These are phyloP conservation scores for Rosa lucieae DNA, from an alignment of 306 rosid genomes.

Conservation along the genomic window DNA sequence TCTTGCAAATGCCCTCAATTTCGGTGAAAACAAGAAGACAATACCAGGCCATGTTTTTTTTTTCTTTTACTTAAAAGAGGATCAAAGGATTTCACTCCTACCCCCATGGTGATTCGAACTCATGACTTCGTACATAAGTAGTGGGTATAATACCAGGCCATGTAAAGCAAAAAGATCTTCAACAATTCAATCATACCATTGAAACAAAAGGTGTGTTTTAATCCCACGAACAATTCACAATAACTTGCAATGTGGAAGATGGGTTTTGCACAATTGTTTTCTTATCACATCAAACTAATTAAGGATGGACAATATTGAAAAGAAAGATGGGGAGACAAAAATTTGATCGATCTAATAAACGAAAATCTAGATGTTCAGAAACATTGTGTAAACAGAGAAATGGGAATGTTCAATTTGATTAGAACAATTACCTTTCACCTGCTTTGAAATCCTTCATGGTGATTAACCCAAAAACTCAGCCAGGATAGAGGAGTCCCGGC, in stretches of 20 bases:
- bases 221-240: not conserved
- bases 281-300: not conserved
- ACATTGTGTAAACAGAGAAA: not conserved
- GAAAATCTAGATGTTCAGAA: not conserved
- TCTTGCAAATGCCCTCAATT: not conserved
- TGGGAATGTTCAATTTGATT: not conserved
- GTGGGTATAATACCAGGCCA: not conserved
- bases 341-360: not conserved
- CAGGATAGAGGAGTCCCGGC: slow-evolving; percentile 2
- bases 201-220: not conserved
- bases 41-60: not conserved
- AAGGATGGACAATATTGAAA: not conserved
- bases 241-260: not conserved
- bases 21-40: not conserved
- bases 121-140: too few relatives aligned
- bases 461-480: not conserved
- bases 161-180: not conserved
- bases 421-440: slow-evolving; percentile 2
- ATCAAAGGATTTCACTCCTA: too few relatives aligned
- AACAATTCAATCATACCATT: not conserved
- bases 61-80: too few relatives aligned
- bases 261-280: not conserved
- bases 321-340: not conserved
- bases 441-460: slow-evolving; percentile 11
- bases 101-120: too few relatives aligned